Conservation (phyloP, 352 stramenopile species). For the Phytophthora pisi region DNA sequence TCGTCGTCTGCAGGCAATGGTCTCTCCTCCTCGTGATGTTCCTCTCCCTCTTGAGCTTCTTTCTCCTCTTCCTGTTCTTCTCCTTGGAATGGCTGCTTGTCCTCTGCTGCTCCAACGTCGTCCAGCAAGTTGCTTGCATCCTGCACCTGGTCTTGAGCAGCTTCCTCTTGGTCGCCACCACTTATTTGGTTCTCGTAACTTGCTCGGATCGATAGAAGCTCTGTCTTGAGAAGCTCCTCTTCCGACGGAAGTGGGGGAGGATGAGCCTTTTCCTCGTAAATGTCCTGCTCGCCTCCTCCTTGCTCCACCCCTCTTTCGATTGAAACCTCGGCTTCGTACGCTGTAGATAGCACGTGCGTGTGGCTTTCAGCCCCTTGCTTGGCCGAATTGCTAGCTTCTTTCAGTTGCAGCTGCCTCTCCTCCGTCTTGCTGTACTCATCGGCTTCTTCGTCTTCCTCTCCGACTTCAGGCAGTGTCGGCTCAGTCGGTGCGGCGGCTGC, state of each 20-base stretch:
- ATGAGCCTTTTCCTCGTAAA: not conserved
- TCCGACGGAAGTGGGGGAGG: not conserved
- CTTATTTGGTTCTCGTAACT: not conserved
- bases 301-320: not conserved
- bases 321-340: not conserved
- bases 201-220: not conserved
- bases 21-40: no score
- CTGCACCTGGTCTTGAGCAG: not conserved
- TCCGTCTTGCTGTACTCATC: not conserved
- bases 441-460: slow-evolving; percentile 9
- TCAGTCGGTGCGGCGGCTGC: not conserved
- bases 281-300: not conserved
- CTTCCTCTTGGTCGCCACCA: not conserved
- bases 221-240: not conserved
- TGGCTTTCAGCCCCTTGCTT: not conserved
- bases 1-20: no score
- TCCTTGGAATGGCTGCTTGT: no score
- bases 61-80: no score
- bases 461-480: slow-evolving; percentile 1
- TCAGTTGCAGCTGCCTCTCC: not conserved
- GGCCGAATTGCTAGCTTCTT: not conserved
- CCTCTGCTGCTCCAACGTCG: no score
- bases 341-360: not conserved
- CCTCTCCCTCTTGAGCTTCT: no score
- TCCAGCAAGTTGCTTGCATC: not conserved